These are phyloP conservation scores for Microsporum audouinii DNA, from an alignment of 2,329 filamentous ascomycete species.

Conservation along the genomic window DNA sequence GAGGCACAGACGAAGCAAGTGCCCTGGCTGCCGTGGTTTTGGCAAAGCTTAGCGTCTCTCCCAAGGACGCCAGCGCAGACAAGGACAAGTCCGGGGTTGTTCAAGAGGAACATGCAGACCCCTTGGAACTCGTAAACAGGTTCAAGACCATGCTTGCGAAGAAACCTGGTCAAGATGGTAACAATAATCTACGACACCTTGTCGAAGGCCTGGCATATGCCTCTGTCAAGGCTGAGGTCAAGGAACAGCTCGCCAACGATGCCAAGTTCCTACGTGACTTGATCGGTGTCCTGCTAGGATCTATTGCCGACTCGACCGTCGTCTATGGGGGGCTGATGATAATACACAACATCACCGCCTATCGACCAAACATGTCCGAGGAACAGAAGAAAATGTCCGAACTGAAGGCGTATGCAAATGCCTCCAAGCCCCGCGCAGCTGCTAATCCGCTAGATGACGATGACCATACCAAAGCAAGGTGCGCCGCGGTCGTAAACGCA, in stretches of 20 bases:
- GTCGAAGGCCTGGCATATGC: conserved; percentile 89
- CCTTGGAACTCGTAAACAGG: conserved; percentile 43
- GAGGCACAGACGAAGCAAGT: conserved; percentile 48
- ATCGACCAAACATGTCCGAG: conserved; percentile 65
- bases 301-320: conserved; percentile 54
- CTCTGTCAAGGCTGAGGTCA: conserved; percentile 72
- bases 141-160: conserved; percentile 41
- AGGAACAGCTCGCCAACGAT: conserved; percentile 66
- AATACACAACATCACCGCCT: conserved; percentile 71
- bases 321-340: conserved; percentile 82
- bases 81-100: conserved; percentile 24
- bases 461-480: conserved; percentile 61
- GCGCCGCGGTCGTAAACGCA: conserved; percentile 65
- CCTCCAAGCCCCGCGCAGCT: conserved; percentile 49
- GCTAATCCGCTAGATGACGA: conserved; percentile 63
- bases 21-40: conserved; percentile 58
- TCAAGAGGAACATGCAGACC: conserved; percentile 34
- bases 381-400: conserved; percentile 88
- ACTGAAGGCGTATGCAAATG: conserved; percentile 87
- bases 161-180: conserved; percentile 29
- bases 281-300: conserved; percentile 38
- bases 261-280: conserved; percentile 56
- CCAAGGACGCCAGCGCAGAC: conserved; percentile 20
- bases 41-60: conserved; percentile 46
- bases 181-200: conserved; percentile 52